Percentiles rank a stretch among this genome's conserved stretches.
These are phyloP conservation scores for Boletellus sp. DNA, from an alignment of 768 basidiomycete genomes.

Conservation along the genomic window DNA sequence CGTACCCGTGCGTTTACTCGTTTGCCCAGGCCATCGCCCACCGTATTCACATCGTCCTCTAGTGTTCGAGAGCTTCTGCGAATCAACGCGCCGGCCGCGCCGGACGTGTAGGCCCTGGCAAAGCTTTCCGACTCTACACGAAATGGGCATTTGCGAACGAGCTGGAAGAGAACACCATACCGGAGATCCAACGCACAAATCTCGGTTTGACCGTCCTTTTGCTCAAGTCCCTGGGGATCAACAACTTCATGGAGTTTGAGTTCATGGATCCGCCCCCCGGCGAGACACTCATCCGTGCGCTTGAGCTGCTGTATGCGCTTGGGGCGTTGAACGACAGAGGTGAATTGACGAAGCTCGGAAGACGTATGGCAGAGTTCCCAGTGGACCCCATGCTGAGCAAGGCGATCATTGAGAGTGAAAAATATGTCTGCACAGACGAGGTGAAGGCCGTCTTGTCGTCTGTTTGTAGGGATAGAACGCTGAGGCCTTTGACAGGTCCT, in stretches of 20 bases:
- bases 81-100: conserved; percentile 97
- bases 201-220: conserved; percentile 92
- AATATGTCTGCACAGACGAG: conserved; percentile 94
- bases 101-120: conserved; percentile 96
- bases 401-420: conserved; percentile 92
- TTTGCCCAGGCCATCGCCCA: background rate
- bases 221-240: conserved; percentile 96
- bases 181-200: conserved; percentile 99
- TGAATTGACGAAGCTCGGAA: conserved; percentile 94
- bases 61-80: conserved; percentile 97
- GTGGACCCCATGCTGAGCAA: conserved; percentile 98
- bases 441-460: conserved; percentile 40
- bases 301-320: conserved; percentile 91
- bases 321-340: conserved; percentile 96
- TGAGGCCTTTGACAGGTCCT: conserved; percentile 55
- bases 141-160: conserved; percentile 98
- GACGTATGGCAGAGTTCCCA: conserved; percentile 98
- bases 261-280: conserved; percentile 98
- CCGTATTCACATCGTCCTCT: background rate
- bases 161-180: conserved; percentile 93
- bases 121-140: conserved; percentile 97
- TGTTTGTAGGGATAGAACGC: background rate
- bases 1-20: conserved; percentile 70
- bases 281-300: conserved; percentile 92
- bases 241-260: conserved; percentile 96